Base-by-base conservation (phyloP, 202 grass and related monocot species). In the Panicum hallii region DNA sequence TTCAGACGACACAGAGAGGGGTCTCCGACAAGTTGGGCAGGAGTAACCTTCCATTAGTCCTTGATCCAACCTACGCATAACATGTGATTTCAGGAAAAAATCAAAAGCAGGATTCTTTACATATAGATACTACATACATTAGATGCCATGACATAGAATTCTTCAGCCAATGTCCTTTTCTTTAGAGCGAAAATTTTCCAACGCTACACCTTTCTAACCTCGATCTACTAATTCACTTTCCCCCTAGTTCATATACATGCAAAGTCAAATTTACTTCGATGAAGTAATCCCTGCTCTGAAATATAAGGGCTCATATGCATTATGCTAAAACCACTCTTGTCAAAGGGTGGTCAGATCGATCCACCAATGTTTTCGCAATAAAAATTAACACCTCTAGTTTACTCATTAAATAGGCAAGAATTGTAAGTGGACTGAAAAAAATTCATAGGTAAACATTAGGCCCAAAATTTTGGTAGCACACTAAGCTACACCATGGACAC, bases 1-100 rank as follows among this genome's bases (percentile, higher is more conserved):
- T 87, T 88, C 82, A 81, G 92, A 53, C 55, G 90, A 89, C 66
- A 90, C 49, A 90, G 88, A 85, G 57, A 97, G 90, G 56, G 97
- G 88, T 82, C 97, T 94, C 84, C 94, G 87, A 87, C 97, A 99
- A 82, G 94, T 97, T 80, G 97, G 97, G 72, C 97, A 99, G 78
- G 94, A 97, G 82, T 99, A 99, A 64, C 80, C 92, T 52, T 99
- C 97, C 63, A 91, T 93, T 77, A 97, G 82, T 53, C 97, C 92
- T 84, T 99, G 92, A 89, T 99, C 97, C 78, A 99, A 90, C 97
- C 97, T 99, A 88, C 67, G 83, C 79, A 85, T 75, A 63, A 55
- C 83, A 90, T 53, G 75, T 63, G 57, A 67, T 52, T 20, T 72
- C 38, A 63, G 41, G 15, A 74, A 3, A 78, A 72, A 78, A 72